Conservation (phyloP, 768 basidiomycete species). For the Symmetrospora coprosmae region DNA sequence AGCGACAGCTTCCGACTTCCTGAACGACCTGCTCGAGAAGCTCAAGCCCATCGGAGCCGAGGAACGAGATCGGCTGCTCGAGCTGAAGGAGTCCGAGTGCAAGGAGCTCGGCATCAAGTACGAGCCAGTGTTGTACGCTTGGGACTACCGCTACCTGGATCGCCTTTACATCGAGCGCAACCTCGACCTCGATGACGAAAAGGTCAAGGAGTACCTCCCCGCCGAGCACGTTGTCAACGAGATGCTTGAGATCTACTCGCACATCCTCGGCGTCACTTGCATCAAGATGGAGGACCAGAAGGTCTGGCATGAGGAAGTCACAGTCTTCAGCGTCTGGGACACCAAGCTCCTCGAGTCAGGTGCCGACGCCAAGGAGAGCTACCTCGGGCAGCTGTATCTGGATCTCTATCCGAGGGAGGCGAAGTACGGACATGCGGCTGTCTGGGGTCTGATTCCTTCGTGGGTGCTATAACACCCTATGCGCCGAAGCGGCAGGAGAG, state of each 20-base stretch:
- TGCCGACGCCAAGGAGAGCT: constrained; percentile 54
- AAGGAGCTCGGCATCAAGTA: constrained; percentile 48
- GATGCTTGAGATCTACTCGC: constrained; percentile 70
- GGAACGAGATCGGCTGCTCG: constrained; percentile 54
- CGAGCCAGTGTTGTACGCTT: constrained; percentile 61
- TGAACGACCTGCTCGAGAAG: constrained; percentile 59
- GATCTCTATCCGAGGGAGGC: constrained; percentile 44
- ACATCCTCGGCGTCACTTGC: constrained; percentile 61
- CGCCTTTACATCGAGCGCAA: constrained; percentile 53
- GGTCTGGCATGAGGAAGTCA: constrained; percentile 75
- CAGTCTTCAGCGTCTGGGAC: constrained; percentile 66
- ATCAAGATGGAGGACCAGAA: constrained; percentile 38
- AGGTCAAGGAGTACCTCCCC: constrained; percentile 80
- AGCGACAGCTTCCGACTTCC: constrained; percentile 51
- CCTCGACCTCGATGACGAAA: constrained; percentile 53
- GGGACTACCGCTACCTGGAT: constrained; percentile 58
- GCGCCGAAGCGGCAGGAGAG: too few relatives aligned
- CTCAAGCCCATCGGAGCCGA: constrained; percentile 56
- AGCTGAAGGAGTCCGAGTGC: constrained; percentile 62
- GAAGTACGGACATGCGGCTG: constrained; percentile 66
- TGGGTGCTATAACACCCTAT: background rate
- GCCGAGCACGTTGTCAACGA: constrained; percentile 67
- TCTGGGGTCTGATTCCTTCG: constrained; percentile 45
- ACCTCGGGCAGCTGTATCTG: constrained; percentile 73
- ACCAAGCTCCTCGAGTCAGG: constrained; percentile 43